Evolutionary conservation across 305 asterid genomes (phyloP), one percentile per base, ranked within the genome.

Genomic region (Fraxinus albicans): DNA sequence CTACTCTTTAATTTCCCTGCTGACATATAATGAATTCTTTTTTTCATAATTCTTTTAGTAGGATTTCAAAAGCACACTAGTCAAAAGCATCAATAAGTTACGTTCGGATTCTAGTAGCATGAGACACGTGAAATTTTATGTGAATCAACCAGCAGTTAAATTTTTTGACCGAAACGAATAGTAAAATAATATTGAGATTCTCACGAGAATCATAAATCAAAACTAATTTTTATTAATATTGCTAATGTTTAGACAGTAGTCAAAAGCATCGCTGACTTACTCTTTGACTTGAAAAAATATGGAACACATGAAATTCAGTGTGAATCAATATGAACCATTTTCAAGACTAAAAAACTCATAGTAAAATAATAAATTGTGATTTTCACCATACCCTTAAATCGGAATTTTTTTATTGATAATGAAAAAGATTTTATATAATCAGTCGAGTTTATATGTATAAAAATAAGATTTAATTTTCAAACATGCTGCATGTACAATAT

Each of bases 1-100:
- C 86, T 80, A 76, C 82, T 77, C 83, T 55, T 73, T 84, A 29
- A 79, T 77, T 70, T 73, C 81, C 70, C 38, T 77, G 15, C 67
- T 76, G 74, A 67, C 78, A 60, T 27, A 38, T 47, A 53, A 58
- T 55, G 23, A 19, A n/a, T 34, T 8, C 8, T 72, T 36, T 38
- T 42, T 78, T 17, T 38, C 44, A 38, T 38, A 42, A 60, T 34
- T 19, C 5, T 50, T 3, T 42, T 10, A 9, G 53, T 10, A 10
- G 53, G 53, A 42, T 42, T 15, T 19, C 60, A 2, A 50, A 15
- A 47, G 6, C 19, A 13, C 19, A 13, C 19, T 47, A 13, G 6
- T 47, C 58, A 15, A 15, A 50, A 15, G 21, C 60, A 50, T 50
- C 21, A 50, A 50, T 15, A n/a, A 3, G 2, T 15, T 50, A 15